Evolutionary conservation across 2,329 filamentous ascomycete species (phyloP).

Genomic region (Fusarium abutilonis): DNA sequence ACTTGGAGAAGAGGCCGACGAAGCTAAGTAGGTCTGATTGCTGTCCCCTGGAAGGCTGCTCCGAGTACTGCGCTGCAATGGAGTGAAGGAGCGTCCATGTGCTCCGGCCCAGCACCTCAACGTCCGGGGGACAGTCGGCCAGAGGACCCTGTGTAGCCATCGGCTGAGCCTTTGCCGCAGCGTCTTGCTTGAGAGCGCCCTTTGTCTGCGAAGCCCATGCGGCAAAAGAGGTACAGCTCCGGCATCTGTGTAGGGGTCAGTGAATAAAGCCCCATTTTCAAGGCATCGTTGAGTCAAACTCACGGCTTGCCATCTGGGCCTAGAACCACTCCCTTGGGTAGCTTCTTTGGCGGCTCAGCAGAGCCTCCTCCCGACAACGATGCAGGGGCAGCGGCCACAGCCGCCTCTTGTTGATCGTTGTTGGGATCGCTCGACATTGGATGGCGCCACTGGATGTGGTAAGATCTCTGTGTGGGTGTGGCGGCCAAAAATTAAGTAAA

Average conservation of each 20-base stretch:
- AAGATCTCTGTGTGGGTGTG: slow-evolving; percentile 26
- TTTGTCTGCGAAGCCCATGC: slow-evolving; percentile 65
- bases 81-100: slow-evolving; percentile 95
- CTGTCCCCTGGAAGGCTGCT: slow-evolving; percentile 70
- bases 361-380: slow-evolving; percentile 35
- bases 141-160: slow-evolving; percentile 53
- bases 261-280: slow-evolving; percentile 20
- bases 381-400: slow-evolving; percentile 34
- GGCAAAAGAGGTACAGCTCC: slow-evolving; percentile 48
- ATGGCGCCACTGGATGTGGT: slow-evolving; percentile 31
- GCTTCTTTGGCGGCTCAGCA: slow-evolving; percentile 58
- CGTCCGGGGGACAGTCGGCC: slow-evolving; percentile 86
- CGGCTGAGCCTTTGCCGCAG: slow-evolving; percentile 49
- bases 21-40: slow-evolving; percentile 83
- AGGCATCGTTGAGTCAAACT: slow-evolving; percentile 49
- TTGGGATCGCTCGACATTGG: slow-evolving; percentile 44
- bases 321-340: slow-evolving; percentile 77
- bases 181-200: slow-evolving; percentile 49
- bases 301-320: slow-evolving; percentile 88
- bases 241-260: slow-evolving; percentile 46
- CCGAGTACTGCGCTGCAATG: slow-evolving; percentile 87
- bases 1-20: slow-evolving; percentile 79
- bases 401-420: slow-evolving; percentile 40
- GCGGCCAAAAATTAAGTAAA: slow-evolving; percentile 15
- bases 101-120: slow-evolving; percentile 84